A percentile compares a stretch with the other conserved stretches of the same genome.
Evolutionary conservation across 2,329 filamentous ascomycete genomes (phyloP).

Genomic region (Fusarium sp.): DNA sequence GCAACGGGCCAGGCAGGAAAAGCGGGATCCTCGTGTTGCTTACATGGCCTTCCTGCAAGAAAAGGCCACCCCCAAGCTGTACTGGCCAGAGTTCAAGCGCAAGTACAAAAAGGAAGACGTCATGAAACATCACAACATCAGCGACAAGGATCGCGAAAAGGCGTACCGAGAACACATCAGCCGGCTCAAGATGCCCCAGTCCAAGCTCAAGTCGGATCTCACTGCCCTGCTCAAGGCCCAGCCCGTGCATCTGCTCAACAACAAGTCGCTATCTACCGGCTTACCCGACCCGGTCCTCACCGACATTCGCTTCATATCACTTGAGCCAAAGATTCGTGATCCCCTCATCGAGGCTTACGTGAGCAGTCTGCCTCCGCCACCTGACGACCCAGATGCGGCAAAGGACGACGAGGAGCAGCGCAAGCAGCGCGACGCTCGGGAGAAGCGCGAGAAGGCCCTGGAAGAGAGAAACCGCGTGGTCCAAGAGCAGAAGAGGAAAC

Average conservation of each 20-base stretch:
- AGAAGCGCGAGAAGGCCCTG: conserved; percentile 73
- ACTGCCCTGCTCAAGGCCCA: conserved; percentile 71
- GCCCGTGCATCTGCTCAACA: conserved; percentile 69
- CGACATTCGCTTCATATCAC: conserved; percentile 76
- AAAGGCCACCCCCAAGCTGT: conserved; percentile 88
- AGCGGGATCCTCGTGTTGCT: conserved; percentile 82
- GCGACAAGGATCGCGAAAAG: conserved; percentile 83
- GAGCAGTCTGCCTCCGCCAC: conserved; percentile 69
- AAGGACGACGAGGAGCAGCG: conserved; percentile 63
- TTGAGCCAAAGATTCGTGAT: conserved; percentile 71
- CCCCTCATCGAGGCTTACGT: conserved; percentile 74
- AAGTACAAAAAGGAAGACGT: conserved; percentile 85
- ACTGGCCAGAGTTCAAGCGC: conserved; percentile 96
- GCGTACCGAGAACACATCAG: conserved; percentile 79
- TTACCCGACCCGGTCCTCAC: conserved; percentile 71
- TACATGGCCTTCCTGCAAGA: conserved; percentile 85
- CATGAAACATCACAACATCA: conserved; percentile 79
- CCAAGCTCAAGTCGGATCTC: conserved; percentile 76
- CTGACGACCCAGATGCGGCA: conserved; percentile 55
- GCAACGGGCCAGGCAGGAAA: conserved; percentile 78
- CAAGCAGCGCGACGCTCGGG: conserved; percentile 62
- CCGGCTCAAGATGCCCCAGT: conserved; percentile 72
- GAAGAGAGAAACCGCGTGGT: conserved; percentile 71
- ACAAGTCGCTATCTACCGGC: conserved; percentile 63
- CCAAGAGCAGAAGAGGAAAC: conserved; percentile 69